Base-by-base conservation (phyloP, 2,329 filamentous ascomycete species). In the Fusarium euwallaceae region DNA sequence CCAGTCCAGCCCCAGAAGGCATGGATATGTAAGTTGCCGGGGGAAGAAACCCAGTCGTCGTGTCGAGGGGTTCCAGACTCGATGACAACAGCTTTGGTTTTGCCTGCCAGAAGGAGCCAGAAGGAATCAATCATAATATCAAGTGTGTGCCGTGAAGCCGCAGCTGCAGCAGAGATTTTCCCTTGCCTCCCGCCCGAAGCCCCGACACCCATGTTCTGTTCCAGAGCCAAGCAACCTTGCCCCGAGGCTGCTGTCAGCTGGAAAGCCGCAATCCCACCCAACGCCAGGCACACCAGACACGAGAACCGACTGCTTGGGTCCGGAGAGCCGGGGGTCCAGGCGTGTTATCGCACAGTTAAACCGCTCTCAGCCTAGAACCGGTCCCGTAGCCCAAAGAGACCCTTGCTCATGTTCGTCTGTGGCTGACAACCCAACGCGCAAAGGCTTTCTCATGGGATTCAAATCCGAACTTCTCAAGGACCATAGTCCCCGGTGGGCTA, bases 241-340 rank as follows among this genome's bases (percentile, higher is more conserved):
- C 61, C 24, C 24, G 29, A 48, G 29, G 27, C 24, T 32, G 53
- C 24, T 32, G 53, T 24, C 37, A 37, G 39, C 51, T 51, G 45
- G 45, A 51, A 51, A 66, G 41, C 45, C 22, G 24, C 48, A 70
- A 73, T 73, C 53, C 66, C 58, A 65, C 64, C 67, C 43, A 63
- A 53, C 36, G 32, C 45, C 63, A 74, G 69, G 43, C 55, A 63
- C 62, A 56, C 56, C 48, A 56, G 53, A 64, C 67, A 24, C 60
- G 22, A 67, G 72, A 78, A 76, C 77, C 77, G 77, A 78, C 74
- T 78, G 64, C 69, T 78, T 77, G 77, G 77, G 74, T 77, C 77
- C 67, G 67, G 73, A 66, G 65, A 71, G 68, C 72, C 58, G 60
- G 61, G 72, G 75, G 64, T 64, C n/a, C 56, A 55, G 64, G 62